Conservation (phyloP, 371 early-diverging fungal genomes). For the Lichtheimia hyalospora region DNA sequence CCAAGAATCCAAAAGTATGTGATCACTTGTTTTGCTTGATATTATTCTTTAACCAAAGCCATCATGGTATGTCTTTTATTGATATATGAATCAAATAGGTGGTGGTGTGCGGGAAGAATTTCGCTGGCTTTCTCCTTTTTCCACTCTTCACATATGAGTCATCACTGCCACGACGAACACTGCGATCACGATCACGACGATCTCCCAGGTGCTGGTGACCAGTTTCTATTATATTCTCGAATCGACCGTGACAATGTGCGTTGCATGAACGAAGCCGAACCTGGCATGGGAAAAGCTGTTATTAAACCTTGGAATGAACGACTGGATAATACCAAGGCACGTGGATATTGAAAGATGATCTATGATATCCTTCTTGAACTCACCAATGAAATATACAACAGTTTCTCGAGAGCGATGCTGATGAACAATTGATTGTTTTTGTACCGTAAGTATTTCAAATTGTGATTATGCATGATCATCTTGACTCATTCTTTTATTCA, state of each 20-base stretch:
- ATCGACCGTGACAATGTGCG: constrained; percentile 81
- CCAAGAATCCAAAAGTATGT: too few relatives aligned
- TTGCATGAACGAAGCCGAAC: constrained; percentile 78
- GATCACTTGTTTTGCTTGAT: too few relatives aligned
- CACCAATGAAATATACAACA: constrained; percentile 17
- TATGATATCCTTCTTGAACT: background rate
- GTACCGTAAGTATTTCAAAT: constrained; percentile 71
- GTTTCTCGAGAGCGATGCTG: constrained; percentile 84
- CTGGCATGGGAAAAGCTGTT: constrained; percentile 68
- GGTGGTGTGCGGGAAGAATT: too few relatives aligned
- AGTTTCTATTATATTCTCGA: constrained; percentile 77
- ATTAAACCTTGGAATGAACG: constrained; percentile 89
- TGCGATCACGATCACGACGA: constrained; percentile 83
- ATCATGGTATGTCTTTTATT: too few relatives aligned
- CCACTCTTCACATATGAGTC: constrained; percentile 12
- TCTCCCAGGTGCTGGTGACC: constrained; percentile 64
- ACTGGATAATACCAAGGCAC: constrained; percentile 65
- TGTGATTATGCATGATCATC: background rate
- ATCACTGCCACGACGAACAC: constrained; percentile 53
- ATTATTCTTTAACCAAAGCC: too few relatives aligned
- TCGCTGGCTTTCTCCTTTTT: too few relatives aligned
- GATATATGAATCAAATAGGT: too few relatives aligned
- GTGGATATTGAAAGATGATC: background rate
- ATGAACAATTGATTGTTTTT: constrained; percentile 86
- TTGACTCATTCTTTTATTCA: background rate